Evolutionary conservation across 768 basidiomycete genomes (phyloP).

Genomic region (Pholiota molesta): DNA sequence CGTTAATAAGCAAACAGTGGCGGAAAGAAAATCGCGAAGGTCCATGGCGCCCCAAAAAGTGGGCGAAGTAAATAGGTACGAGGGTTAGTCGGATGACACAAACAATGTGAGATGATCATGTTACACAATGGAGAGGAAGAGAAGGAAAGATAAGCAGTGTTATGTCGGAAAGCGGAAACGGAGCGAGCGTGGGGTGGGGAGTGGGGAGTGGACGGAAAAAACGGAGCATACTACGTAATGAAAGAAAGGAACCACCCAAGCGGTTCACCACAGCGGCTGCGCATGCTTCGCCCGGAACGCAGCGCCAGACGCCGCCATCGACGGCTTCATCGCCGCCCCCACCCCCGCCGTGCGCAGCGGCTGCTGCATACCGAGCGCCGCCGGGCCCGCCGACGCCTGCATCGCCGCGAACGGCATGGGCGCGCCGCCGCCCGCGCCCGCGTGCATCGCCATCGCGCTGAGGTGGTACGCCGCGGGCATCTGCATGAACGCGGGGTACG

Average conservation of each 20-base stretch:
- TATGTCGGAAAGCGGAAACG: background rate
- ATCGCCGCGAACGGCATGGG: conserved; percentile 5
- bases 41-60: conserved; percentile 4
- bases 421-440: conserved; percentile 8
- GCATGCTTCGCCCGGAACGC: conserved; percentile 15
- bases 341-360: background rate
- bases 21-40: background rate
- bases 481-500: conserved; percentile 22
- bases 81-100: conserved; percentile 9
- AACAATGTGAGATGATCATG: conserved; percentile 6
- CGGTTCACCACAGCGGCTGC: conserved; percentile 18
- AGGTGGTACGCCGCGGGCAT: conserved; percentile 22
- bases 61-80: background rate
- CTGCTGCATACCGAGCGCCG: background rate
- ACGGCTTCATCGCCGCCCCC: background rate
- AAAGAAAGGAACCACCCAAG: conserved; percentile 10
- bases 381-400: background rate
- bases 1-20: conserved; percentile 6
- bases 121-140: conserved; percentile 4
- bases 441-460: conserved; percentile 19
- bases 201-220: background rate
- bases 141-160: background rate
- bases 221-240: conserved; percentile 7
- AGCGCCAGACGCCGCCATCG: background rate
- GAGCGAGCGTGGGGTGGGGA: background rate